Percentiles rank a stretch among this genome's conserved stretches.
Conservation (phyloP, 305 asterid species). For the Solanum hybrid region DNA sequence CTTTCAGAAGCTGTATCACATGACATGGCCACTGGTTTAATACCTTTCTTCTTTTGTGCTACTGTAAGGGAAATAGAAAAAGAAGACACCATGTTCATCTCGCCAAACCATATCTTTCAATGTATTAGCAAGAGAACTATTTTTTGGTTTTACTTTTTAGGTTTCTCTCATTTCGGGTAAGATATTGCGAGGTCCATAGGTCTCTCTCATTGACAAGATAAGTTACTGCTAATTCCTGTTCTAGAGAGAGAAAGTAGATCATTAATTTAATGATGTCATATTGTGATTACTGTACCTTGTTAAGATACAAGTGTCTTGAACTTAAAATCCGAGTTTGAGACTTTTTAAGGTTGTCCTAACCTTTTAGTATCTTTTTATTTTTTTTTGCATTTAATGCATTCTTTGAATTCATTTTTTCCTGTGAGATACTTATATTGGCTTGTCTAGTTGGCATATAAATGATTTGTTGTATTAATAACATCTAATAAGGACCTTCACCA, state of each 20-base stretch:
- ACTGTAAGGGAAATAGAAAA: conserved; percentile 56
- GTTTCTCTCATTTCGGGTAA: neutral
- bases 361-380: neutral
- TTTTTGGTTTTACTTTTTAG: neutral
- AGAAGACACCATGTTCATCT: neutral
- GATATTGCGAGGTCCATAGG: neutral
- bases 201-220: conserved; percentile 3
- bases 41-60: conserved; percentile 94
- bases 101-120: neutral
- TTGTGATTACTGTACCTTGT: neutral
- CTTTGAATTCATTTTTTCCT: neutral
- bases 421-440: neutral
- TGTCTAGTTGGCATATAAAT: neutral
- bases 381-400: neutral
- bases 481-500: neutral
- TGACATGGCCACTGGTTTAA: conserved; percentile 64
- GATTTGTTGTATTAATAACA: neutral
- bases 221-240: neutral
- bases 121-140: neutral
- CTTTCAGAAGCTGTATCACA: conserved; percentile 54
- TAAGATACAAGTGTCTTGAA: neutral
- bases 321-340: neutral
- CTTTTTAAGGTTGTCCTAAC: neutral
- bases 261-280: neutral
- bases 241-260: neutral